Conservation (phyloP, 352 stramenopile species). For the Pythium biforme region DNA sequence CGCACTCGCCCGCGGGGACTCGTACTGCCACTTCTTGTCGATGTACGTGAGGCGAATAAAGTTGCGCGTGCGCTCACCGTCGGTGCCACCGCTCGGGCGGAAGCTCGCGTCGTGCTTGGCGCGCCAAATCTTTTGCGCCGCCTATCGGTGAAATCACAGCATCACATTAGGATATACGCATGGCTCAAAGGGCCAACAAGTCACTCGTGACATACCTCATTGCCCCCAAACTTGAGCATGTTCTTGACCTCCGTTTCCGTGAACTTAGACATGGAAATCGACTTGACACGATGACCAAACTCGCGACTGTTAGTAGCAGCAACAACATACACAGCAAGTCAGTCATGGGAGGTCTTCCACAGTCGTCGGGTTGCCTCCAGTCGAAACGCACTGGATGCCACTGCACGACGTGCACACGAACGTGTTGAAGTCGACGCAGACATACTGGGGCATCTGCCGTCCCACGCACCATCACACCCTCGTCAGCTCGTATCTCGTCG, state of each 20-base stretch:
- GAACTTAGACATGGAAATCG: constrained; percentile 93
- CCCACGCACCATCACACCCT: no score
- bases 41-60: constrained; percentile 89
- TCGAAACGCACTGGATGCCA: constrained; percentile 83
- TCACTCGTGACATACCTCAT: constrained; percentile 53
- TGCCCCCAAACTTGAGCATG: constrained; percentile 86
- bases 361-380: neutral
- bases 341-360: neutral
- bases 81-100: constrained; percentile 62
- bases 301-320: constrained; percentile 52
- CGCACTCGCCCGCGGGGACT: constrained; percentile 59
- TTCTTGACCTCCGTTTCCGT: constrained; percentile 90
- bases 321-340: neutral
- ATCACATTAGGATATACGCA: no score
- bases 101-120: constrained; percentile 82
- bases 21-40: constrained; percentile 86
- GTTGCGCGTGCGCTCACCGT: constrained; percentile 84
- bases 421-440: constrained; percentile 92
- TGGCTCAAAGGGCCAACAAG: no score
- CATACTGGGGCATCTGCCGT: constrained; percentile 89
- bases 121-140: constrained; percentile 84
- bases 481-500: no score
- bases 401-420: constrained; percentile 94
- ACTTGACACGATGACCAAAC: constrained; percentile 93
- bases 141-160: constrained; percentile 34